A percentile compares a stretch with the other conserved stretches of the same genome.
Conservation (phyloP, 441 rosid species). For the Syzygium syzygioides region DNA sequence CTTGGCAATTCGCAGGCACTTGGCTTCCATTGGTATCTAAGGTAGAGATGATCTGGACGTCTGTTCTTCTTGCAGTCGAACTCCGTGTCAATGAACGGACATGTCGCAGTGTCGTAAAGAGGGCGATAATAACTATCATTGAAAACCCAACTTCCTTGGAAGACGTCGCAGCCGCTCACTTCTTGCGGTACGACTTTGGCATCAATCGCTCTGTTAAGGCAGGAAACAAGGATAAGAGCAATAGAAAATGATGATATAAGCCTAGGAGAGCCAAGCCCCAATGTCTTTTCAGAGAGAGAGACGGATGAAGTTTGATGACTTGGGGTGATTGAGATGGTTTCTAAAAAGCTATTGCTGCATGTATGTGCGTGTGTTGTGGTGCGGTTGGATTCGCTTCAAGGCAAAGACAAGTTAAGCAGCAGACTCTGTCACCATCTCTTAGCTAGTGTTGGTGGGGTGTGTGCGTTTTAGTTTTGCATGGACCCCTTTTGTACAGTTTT, state of each 20-base stretch:
- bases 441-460: too few species aligned
- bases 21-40: conserved; percentile 14
- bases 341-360: background rate
- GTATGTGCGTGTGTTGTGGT: background rate
- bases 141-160: conserved; percentile 16
- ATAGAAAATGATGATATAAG: conserved; percentile 5
- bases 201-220: background rate
- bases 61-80: conserved; percentile 17
- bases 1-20: conserved; percentile 11
- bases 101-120: background rate
- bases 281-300: background rate
- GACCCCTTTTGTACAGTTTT: background rate
- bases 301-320: background rate
- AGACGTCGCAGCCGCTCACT: conserved; percentile 1
- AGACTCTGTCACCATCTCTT: background rate
- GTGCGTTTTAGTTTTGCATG: background rate
- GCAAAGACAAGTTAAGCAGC: background rate
- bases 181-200: background rate
- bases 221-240: conserved; percentile 3
- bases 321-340: background rate
- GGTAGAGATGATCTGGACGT: conserved; percentile 14
- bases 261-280: conserved; percentile 1
- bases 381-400: conserved; percentile 11
- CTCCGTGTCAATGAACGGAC: conserved; percentile 7
- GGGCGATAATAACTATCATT: background rate